These are phyloP conservation scores for Cyberlindnera bimundalis DNA, from an alignment of 805 yeast genomes.

Conservation along the genomic window DNA sequence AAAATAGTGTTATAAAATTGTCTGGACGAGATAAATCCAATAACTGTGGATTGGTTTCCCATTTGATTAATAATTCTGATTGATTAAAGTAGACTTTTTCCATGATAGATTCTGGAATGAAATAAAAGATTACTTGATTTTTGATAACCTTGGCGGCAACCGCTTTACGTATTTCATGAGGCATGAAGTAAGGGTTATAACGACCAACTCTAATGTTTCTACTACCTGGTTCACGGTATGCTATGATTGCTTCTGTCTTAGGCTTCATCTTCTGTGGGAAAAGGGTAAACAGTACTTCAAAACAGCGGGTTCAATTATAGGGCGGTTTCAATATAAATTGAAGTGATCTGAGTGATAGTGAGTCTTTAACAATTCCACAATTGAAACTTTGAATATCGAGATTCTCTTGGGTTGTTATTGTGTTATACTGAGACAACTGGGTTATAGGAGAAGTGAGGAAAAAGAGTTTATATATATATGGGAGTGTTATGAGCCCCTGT, in stretches of 20 bases:
- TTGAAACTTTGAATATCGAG: too few species aligned
- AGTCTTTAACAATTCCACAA: too few species aligned
- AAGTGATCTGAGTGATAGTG: too few species aligned
- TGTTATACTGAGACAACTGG: too few species aligned
- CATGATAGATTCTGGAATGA: constrained; percentile 10
- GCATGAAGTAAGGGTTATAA: constrained; percentile 18
- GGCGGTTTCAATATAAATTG: too few species aligned
- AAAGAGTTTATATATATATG: too few species aligned
- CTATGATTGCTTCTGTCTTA: constrained; percentile 10
- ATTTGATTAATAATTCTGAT: background rate
- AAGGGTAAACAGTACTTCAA: too few species aligned
- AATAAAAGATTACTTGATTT: constrained; percentile 7
- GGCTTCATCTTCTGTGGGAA: background rate
- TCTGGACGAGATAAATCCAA: constrained; percentile 9
- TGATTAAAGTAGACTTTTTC: constrained; percentile 10
- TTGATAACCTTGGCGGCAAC: constrained; percentile 15
- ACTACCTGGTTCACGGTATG: constrained; percentile 11
- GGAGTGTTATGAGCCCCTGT: constrained; percentile 7
- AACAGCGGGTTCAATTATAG: background rate
- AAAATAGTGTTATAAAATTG: constrained; percentile 8
- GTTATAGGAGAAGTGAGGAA: too few species aligned
- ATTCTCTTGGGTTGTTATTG: too few species aligned
- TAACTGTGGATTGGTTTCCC: background rate
- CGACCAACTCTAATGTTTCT: constrained; percentile 9
- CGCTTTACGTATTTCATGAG: constrained; percentile 14